Conservation (phyloP, 768 basidiomycete genomes). For the Cyathus striatus region DNA sequence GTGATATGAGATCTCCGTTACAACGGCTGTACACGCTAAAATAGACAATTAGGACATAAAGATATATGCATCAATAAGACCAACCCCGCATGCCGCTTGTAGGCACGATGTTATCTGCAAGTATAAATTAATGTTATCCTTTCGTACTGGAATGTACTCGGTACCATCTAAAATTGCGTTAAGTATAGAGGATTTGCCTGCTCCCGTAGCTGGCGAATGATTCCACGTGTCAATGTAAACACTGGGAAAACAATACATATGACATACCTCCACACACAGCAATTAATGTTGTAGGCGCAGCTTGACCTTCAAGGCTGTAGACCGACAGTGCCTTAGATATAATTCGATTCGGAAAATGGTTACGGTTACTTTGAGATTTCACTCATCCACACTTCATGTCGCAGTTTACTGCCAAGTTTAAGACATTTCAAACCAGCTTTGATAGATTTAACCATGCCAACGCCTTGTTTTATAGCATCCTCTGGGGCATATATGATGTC, state of each 20-base stretch:
- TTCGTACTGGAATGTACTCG: no score
- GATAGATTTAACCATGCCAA: constrained; percentile 47
- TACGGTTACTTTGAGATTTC: constrained; percentile 51
- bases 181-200: constrained; percentile 56
- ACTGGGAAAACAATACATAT: no score
- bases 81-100: constrained; percentile 63
- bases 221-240: no score
- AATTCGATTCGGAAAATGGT: not conserved
- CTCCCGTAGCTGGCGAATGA: constrained; percentile 42
- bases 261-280: constrained; percentile 58
- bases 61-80: constrained; percentile 3
- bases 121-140: no score
- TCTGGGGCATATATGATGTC: constrained; percentile 49
- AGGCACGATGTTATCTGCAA: constrained; percentile 54
- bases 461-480: constrained; percentile 41
- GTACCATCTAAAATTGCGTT: constrained; percentile 59
- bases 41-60: not conserved
- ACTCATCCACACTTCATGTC: constrained; percentile 54
- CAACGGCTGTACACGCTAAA: constrained; percentile 61
- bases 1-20: constrained; percentile 58
- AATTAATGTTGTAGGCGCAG: constrained; percentile 51
- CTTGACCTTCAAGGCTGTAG: constrained; percentile 41
- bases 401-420: constrained; percentile 47
- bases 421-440: constrained; percentile 36
- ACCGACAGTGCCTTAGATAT: not conserved